Evolutionary conservation across 768 basidiomycete species (phyloP).

Genomic region (Calocybe cyanea): DNA sequence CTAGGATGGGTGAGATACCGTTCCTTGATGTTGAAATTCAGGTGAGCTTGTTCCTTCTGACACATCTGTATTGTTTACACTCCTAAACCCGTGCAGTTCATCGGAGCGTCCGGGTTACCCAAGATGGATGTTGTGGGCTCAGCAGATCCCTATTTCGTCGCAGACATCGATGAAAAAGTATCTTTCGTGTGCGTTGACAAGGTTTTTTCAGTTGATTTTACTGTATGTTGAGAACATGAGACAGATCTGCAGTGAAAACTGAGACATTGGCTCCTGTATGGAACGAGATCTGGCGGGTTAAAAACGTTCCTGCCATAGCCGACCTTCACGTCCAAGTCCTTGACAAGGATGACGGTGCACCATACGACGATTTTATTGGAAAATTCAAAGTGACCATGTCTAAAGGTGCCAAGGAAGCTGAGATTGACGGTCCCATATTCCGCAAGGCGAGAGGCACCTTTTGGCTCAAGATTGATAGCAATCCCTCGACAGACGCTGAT

Average conservation of each 20-base stretch:
- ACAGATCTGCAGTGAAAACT: conserved; percentile 61
- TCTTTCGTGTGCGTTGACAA: conserved; percentile 54
- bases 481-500: conserved; percentile 35
- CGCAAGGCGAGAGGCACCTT: conserved; percentile 55
- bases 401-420: conserved; percentile 60
- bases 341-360: conserved; percentile 61
- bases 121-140: conserved; percentile 64
- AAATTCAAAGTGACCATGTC: conserved; percentile 50
- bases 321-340: conserved; percentile 56
- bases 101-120: conserved; percentile 65
- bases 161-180: conserved; percentile 59
- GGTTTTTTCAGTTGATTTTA: neutral
- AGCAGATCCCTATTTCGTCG: conserved; percentile 72
- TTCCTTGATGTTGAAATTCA: conserved; percentile 59
- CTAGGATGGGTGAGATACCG: conserved; percentile 33
- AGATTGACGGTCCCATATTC: conserved; percentile 52
- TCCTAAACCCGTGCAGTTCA: conserved; percentile 43
- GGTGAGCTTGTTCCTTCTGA: conserved; percentile 22
- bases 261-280: conserved; percentile 62
- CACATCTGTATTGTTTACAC: neutral
- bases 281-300: conserved; percentile 73
- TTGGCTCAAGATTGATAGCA: conserved; percentile 64
- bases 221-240: neutral
- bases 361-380: conserved; percentile 64
- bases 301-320: conserved; percentile 68